Conservation (phyloP, 768 basidiomycete genomes). For the Tulasnella sp. region DNA sequence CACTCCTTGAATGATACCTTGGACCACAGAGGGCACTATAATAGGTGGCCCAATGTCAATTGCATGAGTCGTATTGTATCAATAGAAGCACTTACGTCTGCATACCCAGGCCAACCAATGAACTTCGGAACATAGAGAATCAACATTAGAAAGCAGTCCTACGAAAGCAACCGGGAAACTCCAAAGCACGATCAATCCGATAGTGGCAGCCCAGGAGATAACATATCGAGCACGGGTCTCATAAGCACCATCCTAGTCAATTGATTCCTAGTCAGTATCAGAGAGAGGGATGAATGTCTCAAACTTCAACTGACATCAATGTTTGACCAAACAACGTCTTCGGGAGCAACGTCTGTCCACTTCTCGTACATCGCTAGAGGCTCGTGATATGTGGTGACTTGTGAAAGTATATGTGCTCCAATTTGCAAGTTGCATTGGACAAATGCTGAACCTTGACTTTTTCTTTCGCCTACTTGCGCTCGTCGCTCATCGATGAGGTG, state of each 20-base stretch:
- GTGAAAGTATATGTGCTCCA: slow-evolving; percentile 57
- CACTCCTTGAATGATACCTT: slow-evolving; percentile 51
- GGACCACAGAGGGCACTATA: slow-evolving; percentile 19
- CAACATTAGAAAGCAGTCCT: slow-evolving; percentile 48
- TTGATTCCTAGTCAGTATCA: background rate
- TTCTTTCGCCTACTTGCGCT: slow-evolving; percentile 29
- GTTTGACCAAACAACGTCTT: slow-evolving; percentile 41
- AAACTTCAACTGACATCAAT: slow-evolving; percentile 24
- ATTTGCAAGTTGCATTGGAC: slow-evolving; percentile 59
- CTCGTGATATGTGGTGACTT: slow-evolving; percentile 44
- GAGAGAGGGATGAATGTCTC: background rate
- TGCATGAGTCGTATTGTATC: no score
- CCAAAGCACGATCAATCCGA: slow-evolving; percentile 52
- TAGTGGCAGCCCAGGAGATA: slow-evolving; percentile 42
- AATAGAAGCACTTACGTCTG: slow-evolving; percentile 16
- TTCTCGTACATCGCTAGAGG: slow-evolving; percentile 46
- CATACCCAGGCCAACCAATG: slow-evolving; percentile 44
- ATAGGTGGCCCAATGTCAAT: background rate
- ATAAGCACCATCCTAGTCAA: slow-evolving; percentile 27
- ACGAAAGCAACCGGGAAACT: slow-evolving; percentile 53
- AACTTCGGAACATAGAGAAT: slow-evolving; percentile 37
- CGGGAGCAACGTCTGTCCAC: slow-evolving; percentile 44
- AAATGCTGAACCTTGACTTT: slow-evolving; percentile 45
- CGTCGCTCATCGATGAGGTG: slow-evolving; percentile 32
- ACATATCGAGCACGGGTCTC: slow-evolving; percentile 44